A percentile compares a stretch with the other conserved stretches of the same genome.
Conservation (phyloP, 1,284 basidiomycete species). For the Cryptococcus jaspeensis region DNA sequence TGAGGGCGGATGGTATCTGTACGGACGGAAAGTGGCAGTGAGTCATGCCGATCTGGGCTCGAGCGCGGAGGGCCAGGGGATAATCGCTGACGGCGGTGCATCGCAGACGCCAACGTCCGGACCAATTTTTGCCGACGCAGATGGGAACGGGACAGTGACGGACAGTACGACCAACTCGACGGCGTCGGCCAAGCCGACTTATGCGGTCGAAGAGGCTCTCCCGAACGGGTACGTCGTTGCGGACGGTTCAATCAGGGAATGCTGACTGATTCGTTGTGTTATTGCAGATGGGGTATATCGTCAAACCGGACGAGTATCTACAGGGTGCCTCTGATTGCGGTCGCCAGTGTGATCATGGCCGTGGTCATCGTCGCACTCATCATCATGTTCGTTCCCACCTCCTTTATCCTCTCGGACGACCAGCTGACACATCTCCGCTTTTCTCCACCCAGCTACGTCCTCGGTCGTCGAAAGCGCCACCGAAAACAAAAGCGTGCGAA, state of each 20-base stretch:
- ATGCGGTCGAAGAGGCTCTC: conserved; percentile 27
- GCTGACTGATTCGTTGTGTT: conserved; percentile 2
- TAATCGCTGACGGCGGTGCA: not conserved
- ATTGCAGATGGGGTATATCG: conserved; percentile 37
- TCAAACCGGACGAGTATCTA: conserved; percentile 42
- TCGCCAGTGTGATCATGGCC: conserved; percentile 44
- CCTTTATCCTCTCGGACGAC: no score
- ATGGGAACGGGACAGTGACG: conserved; percentile 10
- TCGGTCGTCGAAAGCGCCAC: conserved; percentile 40
- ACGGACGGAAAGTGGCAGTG: conserved; percentile 29
- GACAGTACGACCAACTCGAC: not conserved
- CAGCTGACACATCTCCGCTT: not conserved
- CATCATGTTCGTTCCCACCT: conserved; percentile 32
- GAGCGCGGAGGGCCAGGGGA: not conserved
- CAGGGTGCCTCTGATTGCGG: conserved; percentile 48
- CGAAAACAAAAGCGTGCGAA: conserved; percentile 38
- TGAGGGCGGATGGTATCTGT: conserved; percentile 35
- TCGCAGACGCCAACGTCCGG: not conserved
- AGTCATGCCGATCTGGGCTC: not conserved
- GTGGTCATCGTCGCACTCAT: conserved; percentile 41
- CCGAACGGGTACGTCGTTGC: conserved; percentile 22
- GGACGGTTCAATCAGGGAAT: not conserved
- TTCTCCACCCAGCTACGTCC: conserved; percentile 26
- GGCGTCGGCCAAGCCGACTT: conserved; percentile 9
- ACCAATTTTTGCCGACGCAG: conserved; percentile 6